A percentile compares a stretch with the other conserved stretches of the same genome.
phyloP scores from a whole-genome alignment of 2,329 filamentous ascomycete genomes.

The Allantophomopsis cytisporea region DNA sequence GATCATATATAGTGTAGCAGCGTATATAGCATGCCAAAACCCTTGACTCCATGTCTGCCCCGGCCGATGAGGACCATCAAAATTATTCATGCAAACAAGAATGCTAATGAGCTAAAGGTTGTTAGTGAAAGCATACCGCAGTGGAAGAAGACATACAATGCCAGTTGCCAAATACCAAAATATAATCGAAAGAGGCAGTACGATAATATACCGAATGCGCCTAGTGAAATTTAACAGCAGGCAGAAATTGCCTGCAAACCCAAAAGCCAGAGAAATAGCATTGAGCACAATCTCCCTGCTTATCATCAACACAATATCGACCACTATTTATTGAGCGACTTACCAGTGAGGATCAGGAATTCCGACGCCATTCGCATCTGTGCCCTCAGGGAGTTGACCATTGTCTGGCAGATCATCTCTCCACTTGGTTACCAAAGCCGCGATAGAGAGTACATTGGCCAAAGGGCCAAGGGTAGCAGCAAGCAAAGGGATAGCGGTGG shows the following conservation, averaged over 20 bases:
- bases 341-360: constrained; percentile 49
- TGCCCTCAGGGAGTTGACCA: constrained; percentile 25
- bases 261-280: constrained; percentile 46
- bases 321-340: constrained; percentile 5
- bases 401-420: constrained; percentile 32
- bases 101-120: constrained; percentile 37
- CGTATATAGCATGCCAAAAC: constrained; percentile 56
- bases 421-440: constrained; percentile 53
- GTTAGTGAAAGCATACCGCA: neutral
- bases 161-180: constrained; percentile 49
- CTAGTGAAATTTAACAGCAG: constrained; percentile 57
- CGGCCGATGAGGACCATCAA: constrained; percentile 28
- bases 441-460: constrained; percentile 57
- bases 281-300: constrained; percentile 46
- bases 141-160: constrained; percentile 35
- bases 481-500: constrained; percentile 37
- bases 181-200: constrained; percentile 53
- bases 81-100: constrained; percentile 40
- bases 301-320: constrained; percentile 1
- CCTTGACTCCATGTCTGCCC: constrained; percentile 48
- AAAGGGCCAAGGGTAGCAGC: constrained; percentile 57
- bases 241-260: constrained; percentile 53
- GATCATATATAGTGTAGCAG: constrained; percentile 46
- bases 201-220: constrained; percentile 50
- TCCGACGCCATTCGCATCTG: constrained; percentile 34